Conservation (phyloP, 345 rosid genomes). For the Cardamine occulta region DNA sequence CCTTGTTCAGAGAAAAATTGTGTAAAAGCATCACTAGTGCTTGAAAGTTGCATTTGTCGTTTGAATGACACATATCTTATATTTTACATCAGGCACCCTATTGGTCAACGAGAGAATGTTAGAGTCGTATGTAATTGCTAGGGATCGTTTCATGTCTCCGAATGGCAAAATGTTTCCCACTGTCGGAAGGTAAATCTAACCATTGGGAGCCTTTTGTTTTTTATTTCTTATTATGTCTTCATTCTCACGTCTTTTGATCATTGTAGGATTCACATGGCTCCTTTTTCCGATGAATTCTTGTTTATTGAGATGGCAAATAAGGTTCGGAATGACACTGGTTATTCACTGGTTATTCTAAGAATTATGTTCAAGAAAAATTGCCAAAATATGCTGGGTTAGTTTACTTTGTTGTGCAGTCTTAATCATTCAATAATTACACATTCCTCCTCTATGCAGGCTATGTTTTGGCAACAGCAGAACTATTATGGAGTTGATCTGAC, state of each 20-base stretch:
- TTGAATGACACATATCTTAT: conserved; percentile 19
- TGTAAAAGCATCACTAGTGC: conserved; percentile 10
- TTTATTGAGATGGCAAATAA: conserved; percentile 96
- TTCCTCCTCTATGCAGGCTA: conserved; percentile 61
- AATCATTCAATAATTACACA: neutral
- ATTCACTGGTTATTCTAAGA: conserved; percentile 1
- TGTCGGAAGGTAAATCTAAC: conserved; percentile 74
- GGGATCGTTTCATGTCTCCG: conserved; percentile 88
- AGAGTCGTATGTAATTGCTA: conserved; percentile 95
- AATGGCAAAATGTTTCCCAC: conserved; percentile 96
- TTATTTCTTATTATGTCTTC: neutral
- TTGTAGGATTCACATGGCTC: conserved; percentile 99
- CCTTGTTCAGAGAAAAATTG: conserved; percentile 17
- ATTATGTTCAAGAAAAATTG: neutral
- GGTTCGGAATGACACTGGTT: conserved; percentile 63
- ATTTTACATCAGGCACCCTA: conserved; percentile 66
- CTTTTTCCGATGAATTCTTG: conserved; percentile 96
- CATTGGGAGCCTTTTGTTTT: conserved; percentile 13
- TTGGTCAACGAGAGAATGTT: conserved; percentile 97
- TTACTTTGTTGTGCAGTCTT: neutral
- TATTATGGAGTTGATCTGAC: conserved; percentile 92
- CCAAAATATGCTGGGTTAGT: neutral
- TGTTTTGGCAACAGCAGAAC: conserved; percentile 97
- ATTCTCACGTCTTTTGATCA: conserved; percentile 23
- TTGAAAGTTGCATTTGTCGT: neutral